Base-by-base conservation (phyloP, 2,329 filamentous ascomycete species). In the Alternaria sp. region DNA sequence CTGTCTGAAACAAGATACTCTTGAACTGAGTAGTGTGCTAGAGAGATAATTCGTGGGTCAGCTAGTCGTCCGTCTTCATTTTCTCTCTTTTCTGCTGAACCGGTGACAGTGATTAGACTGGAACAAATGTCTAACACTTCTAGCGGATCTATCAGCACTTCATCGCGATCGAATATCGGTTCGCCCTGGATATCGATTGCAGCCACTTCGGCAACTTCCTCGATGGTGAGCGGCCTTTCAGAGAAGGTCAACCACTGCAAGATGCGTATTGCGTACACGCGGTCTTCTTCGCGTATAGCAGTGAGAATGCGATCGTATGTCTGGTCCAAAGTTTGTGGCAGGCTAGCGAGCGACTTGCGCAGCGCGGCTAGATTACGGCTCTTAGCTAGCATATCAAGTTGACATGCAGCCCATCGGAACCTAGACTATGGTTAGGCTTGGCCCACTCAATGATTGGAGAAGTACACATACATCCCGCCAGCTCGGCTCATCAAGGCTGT, bases 141-240 rank as follows among this genome's bases (percentile, higher is more conserved):
- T 27, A 67, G 48, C 2, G 76, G 74, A 52, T 80, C 78, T 52
- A 74, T 66, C 25, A 80, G 54, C 20, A 79, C 66, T 43, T 75
- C 68, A 34, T 79, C 70, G 7, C 66, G 64, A 20, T 81, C 70
- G 40, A 81, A 79, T 2, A 63, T 66, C 18, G 69, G 67, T 10
- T 67, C 46, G 8, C 64, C 61, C 25, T 63, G 58, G 3, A 71
- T 54, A 27, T 80, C 65, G 22, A 76, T 68, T 9, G 73, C 74
- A 9, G 66, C 58, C 2, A 68, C 59, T 60, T 76, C 71, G 0
- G 69, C 65, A 10, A 75, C n/a, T 34, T 77, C 71, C 27, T 66
- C 52, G 10, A 72, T 10, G 2, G 32, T 62, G 0, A 77, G 59
- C 10, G 68, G 71, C 34, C 68, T 55, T 0, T 45, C 45, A 9